Percentiles rank a stretch among this genome's conserved stretches.
Conservation (phyloP, 805 yeast genomes). For the Naumovozyma baii region DNA sequence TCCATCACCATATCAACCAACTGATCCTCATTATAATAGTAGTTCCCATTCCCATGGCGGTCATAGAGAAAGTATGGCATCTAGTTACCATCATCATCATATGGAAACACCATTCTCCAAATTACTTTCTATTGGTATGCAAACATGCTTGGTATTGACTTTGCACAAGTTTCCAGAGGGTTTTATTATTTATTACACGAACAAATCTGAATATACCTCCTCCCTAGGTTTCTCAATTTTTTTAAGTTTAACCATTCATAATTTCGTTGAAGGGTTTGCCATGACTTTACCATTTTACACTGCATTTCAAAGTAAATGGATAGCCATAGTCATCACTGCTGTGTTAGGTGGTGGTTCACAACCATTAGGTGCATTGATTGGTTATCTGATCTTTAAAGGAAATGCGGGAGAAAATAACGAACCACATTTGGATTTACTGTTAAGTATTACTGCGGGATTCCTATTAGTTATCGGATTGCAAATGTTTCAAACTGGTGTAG, state of each 20-base stretch:
- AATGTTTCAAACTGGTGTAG: slow-evolving; percentile 75
- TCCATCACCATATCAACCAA: slow-evolving; percentile 4
- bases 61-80: not conserved
- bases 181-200: slow-evolving; percentile 63
- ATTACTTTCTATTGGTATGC: slow-evolving; percentile 78
- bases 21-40: not conserved
- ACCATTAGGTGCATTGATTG: slow-evolving; percentile 79
- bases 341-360: slow-evolving; percentile 76
- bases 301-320: slow-evolving; percentile 50
- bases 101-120: slow-evolving; percentile 67
- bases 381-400: slow-evolving; percentile 41
- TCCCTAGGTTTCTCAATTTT: slow-evolving; percentile 71
- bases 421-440: slow-evolving; percentile 34
- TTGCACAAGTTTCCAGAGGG: slow-evolving; percentile 95
- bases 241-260: slow-evolving; percentile 77
- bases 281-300: slow-evolving; percentile 86
- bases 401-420: slow-evolving; percentile 29
- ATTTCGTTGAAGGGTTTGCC: slow-evolving; percentile 87
- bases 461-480: slow-evolving; percentile 71
- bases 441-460: slow-evolving; percentile 77
- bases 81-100: slow-evolving; percentile 60
- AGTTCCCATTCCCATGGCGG: not conserved
- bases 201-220: slow-evolving; percentile 34
- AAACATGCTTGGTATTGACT: slow-evolving; percentile 79
- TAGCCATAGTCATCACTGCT: slow-evolving; percentile 58